Evolutionary conservation across 192 early-diverging fungal species (phyloP), one percentile per base, ranked within the genome.

Genomic region (Podila minutissima): DNA sequence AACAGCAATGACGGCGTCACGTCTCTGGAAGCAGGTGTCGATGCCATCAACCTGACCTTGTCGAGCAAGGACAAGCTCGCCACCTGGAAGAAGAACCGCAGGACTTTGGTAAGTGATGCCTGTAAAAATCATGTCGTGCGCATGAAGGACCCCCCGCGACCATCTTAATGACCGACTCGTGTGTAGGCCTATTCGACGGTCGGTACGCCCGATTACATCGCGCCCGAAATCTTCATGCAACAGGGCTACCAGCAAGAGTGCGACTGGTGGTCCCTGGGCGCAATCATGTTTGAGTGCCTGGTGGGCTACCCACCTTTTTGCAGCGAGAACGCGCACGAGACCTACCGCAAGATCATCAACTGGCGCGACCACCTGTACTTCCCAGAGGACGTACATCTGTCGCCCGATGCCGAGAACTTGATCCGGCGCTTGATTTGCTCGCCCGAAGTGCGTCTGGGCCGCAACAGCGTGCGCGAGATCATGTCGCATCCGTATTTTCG

Each of bases 221-320:
- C 98, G 11, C 97, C 97, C 15, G 98, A 99, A 85, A 96, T 97
- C 41, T 97, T 99, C 74, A 67, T 90, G 69, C 95, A 96, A 74
- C 92, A 94, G 59, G 98, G 98, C 10, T 99, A 99, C 87, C 93
- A 94, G 66, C 93, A 96, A 78, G 95, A 97, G 64, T 99, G 98
- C 82, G 98, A 99, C 88, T 99, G 96, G 95, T 99, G 98, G 98
- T 97, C 96, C 9, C 82, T 99, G 31, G 98, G 98, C 31, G 96
- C 97, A 7, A 99, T 99, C 75, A 98, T 99, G 94, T 99, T 95
- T 86, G 98, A 99, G 81, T 98, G 98, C 73, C 86, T 99, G 72
- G 93, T 96, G 48, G 98, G 98, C 22, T 99, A 98, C 72, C 98
- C 98, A 53, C 97, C 98, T 7, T 99, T 99, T 82, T 97, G 96